Conservation (phyloP, 2,329 filamentous ascomycete genomes). For the Kalaharituber pfeilii region DNA sequence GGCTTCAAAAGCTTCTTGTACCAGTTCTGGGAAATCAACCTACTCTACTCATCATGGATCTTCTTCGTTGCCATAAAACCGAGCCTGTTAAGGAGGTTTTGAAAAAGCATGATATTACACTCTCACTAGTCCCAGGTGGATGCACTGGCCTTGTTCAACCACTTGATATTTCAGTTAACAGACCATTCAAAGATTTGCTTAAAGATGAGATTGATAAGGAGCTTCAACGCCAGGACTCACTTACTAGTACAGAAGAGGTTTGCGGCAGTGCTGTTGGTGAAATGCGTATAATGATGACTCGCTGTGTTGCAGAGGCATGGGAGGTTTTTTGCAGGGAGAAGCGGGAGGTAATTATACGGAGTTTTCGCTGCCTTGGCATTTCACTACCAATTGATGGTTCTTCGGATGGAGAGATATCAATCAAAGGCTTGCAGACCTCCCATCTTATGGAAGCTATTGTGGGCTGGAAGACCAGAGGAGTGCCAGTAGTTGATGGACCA, state of each 20-base stretch:
- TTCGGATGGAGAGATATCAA: not conserved
- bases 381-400: not conserved
- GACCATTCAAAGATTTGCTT: constrained; percentile 1
- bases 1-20: too few relatives aligned
- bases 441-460: too few relatives aligned
- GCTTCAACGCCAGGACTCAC: not conserved
- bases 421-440: not conserved
- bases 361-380: not conserved
- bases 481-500: too few relatives aligned
- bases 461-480: too few relatives aligned
- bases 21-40: too few relatives aligned
- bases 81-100: not conserved
- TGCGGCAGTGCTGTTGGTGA: not conserved
- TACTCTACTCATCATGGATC: too few relatives aligned
- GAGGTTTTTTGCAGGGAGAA: not conserved
- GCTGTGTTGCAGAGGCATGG: constrained; percentile 2
- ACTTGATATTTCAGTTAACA: constrained; percentile 1
- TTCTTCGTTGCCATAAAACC: too few relatives aligned
- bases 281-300: not conserved
- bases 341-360: not conserved
- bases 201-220: not conserved
- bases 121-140: not conserved
- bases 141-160: constrained; percentile 5
- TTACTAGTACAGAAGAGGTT: not conserved
- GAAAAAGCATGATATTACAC: not conserved